Conservation (phyloP, 371 early-diverging fungal genomes). For the Mortierella polycephala region DNA sequence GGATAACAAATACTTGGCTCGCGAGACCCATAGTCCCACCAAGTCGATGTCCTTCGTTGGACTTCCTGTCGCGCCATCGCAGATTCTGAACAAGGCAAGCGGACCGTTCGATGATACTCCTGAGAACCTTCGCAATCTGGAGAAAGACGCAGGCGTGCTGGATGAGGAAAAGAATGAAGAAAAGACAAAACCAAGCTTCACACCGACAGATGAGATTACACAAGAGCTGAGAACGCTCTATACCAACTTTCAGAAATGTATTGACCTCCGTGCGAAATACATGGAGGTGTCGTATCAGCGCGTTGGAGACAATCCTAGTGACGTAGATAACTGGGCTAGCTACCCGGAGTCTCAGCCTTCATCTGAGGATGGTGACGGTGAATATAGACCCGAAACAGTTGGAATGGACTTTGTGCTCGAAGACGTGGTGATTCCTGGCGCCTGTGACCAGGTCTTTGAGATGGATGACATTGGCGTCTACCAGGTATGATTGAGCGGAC, state of each 20-base stretch:
- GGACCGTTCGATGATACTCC: conserved; percentile 38
- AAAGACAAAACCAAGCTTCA: conserved; percentile 45
- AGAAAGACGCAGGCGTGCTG: conserved; percentile 42
- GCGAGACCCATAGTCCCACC: conserved; percentile 51
- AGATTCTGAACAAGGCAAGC: conserved; percentile 8
- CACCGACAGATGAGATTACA: conserved; percentile 60
- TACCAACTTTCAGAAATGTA: conserved; percentile 70
- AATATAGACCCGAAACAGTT: conserved; percentile 57
- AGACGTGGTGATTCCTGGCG: conserved; percentile 54
- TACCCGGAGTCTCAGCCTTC: conserved; percentile 91
- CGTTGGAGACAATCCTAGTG: conserved; percentile 88
- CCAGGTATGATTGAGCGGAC: conserved; percentile 56
- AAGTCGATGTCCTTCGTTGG: conserved; percentile 20
- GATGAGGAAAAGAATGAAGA: conserved; percentile 42
- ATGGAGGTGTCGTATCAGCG: conserved; percentile 81
- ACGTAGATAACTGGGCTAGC: conserved; percentile 82
- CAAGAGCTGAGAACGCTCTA: conserved; percentile 65
- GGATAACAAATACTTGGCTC: conserved; percentile 54
- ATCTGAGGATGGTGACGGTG: conserved; percentile 46
- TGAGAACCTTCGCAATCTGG: conserved; percentile 44
- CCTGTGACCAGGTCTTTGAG: conserved; percentile 54
- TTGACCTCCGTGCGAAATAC: conserved; percentile 88
- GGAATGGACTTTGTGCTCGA: conserved; percentile 59
- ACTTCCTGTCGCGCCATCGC: conserved; percentile 13
- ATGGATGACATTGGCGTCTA: conserved; percentile 74